A percentile compares a stretch with the other conserved stretches of the same genome.
Conservation (phyloP, 768 basidiomycete genomes). For the Suillus occidentalis region DNA sequence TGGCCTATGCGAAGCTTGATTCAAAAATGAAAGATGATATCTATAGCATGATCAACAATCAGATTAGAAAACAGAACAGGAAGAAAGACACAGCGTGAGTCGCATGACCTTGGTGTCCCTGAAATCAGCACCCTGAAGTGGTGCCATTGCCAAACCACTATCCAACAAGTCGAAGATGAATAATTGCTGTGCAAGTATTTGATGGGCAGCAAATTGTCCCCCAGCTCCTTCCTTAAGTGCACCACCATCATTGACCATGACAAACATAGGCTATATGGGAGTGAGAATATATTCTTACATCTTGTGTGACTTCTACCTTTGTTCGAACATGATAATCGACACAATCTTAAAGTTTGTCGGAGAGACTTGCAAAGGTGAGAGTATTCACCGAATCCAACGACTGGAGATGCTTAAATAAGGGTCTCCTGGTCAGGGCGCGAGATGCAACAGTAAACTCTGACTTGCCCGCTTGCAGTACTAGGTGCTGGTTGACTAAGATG, state of each 20-base stretch:
- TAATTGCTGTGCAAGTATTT: constrained; percentile 46
- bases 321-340: constrained; percentile 38
- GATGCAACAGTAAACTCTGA: constrained; percentile 41
- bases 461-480: constrained; percentile 40
- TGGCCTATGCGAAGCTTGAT: constrained; percentile 26
- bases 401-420: constrained; percentile 51
- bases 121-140: constrained; percentile 56
- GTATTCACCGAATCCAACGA: constrained; percentile 40
- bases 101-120: constrained; percentile 58
- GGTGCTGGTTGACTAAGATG: constrained; percentile 44
- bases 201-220: constrained; percentile 18
- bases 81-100: neutral
- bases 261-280: constrained; percentile 60
- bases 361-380: constrained; percentile 44
- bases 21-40: constrained; percentile 61
- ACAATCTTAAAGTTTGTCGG: constrained; percentile 47
- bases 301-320: constrained; percentile 36
- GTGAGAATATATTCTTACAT: neutral
- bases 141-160: constrained; percentile 49
- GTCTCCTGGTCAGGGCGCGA: constrained; percentile 48
- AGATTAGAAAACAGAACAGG: neutral
- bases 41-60: constrained; percentile 30
- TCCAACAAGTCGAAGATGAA: constrained; percentile 51
- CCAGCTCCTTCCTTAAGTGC: constrained; percentile 13
- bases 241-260: constrained; percentile 57